Evolutionary conservation across 2,329 filamentous ascomycete species (phyloP), one percentile per base, ranked within the genome.

Genomic region (Clarireedia paspali): DNA sequence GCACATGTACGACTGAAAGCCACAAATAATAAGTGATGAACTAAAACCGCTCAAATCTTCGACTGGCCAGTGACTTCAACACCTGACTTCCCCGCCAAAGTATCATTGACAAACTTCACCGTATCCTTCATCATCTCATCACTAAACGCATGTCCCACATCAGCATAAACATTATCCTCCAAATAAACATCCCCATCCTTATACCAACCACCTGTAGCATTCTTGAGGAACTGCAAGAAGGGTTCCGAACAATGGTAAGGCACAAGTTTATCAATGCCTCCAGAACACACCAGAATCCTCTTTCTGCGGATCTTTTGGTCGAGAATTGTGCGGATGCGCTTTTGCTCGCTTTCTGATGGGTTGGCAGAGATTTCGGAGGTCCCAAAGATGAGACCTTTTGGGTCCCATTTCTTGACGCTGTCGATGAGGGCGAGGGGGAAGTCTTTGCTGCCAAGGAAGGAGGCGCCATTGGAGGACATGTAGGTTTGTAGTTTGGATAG

Each of bases 371-470:
- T 66, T 4, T 70, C 57, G 0, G 65, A 65, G 1, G 77, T 74
- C 47, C 81, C 80, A 5, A 95, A 84, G 9, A 96, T 71, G 6
- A 94, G 73, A 1, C 81, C 85, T 20, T 86, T 87, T 0, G 92
- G 91, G 64, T 99, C 94, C 57, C 78, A 81, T 53, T 78, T 79
- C 23, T 77, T 73, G 30, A 90, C 80, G 0, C 82, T 77, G 1
- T 78, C 72, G 1, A 91, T 72, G 6, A 96, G 78, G 0, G 82
- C 77, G 0, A 72, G 69, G 0, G 92, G 91, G 64, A 96, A 96
- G 66, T 91, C 87, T 40, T 72, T 73, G 56, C 87, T 91, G 2
- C 90, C 89, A 0, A 95, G 67, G 66, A 97, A 95, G 0, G 77
- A 72, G 0, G 75, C 70, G 0, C 84, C 85, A 0, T 80, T 74